phyloP scores from a whole-genome alignment of 2,329 filamentous ascomycete species.

The Lachnellula cervina region DNA sequence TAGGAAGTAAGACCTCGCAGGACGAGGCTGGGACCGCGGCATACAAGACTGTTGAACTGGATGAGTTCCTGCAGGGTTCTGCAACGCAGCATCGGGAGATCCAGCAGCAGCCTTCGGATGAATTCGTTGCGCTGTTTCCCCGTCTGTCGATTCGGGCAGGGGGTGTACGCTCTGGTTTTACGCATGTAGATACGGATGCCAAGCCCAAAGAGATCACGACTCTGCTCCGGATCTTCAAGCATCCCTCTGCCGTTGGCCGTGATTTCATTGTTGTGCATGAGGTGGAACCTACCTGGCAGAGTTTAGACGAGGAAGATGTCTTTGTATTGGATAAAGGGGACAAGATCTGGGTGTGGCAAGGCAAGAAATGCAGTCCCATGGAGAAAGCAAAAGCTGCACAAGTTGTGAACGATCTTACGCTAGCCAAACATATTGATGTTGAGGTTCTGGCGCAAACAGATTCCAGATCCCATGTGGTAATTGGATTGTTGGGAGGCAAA shows the following conservation, averaged over 20 bases:
- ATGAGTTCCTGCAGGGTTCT: conserved; percentile 58
- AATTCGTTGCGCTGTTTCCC: conserved; percentile 56
- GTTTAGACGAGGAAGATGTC: conserved; percentile 61
- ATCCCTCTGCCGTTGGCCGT: conserved; percentile 38
- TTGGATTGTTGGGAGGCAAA: conserved; percentile 51
- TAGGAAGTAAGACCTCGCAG: conserved; percentile 59
- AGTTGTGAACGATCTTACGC: conserved; percentile 60
- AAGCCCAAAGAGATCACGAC: conserved; percentile 42
- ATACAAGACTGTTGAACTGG: conserved; percentile 67
- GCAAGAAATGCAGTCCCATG: conserved; percentile 59
- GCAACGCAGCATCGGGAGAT: conserved; percentile 63
- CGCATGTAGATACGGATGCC: conserved; percentile 49
- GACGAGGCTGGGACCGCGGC: conserved; percentile 65
- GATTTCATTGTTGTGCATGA: conserved; percentile 56
- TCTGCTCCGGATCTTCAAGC: conserved; percentile 59
- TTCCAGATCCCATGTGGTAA: conserved; percentile 47
- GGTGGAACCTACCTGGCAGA: conserved; percentile 56
- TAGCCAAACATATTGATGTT: conserved; percentile 59
- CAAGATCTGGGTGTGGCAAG: conserved; percentile 69
- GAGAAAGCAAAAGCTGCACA: conserved; percentile 65
- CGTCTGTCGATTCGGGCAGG: conserved; percentile 55
- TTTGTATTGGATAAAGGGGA: conserved; percentile 58
- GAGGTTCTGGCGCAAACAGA: conserved; percentile 61
- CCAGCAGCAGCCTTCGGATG: conserved; percentile 46
- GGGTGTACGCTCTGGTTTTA: conserved; percentile 58